Conservation (phyloP, 1,139 yeast genomes). For the Candida sp. region DNA sequence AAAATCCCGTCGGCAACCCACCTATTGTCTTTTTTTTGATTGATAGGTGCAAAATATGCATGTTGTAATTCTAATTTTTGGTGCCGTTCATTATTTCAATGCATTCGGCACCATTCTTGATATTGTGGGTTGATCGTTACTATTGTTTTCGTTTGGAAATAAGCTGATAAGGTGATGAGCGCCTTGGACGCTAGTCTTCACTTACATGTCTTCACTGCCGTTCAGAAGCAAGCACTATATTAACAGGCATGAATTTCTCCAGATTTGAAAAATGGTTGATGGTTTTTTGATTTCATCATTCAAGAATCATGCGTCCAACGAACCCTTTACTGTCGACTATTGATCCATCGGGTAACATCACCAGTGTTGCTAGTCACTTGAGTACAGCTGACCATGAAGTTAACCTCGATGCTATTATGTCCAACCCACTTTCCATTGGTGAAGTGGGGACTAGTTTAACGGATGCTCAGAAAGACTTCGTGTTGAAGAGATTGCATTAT, state of each 20-base stretch:
- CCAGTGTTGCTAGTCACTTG: slow-evolving; percentile 6
- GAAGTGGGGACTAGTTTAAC: slow-evolving; percentile 29
- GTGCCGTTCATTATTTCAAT: background rate
- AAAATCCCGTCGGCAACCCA: no score
- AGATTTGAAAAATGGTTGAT: no score
- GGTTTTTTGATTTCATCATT: background rate
- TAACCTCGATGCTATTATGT: slow-evolving; percentile 22
- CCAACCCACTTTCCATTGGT: slow-evolving; percentile 23
- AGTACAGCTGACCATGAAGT: slow-evolving; percentile 17
- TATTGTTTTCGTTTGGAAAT: no score
- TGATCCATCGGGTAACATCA: background rate
- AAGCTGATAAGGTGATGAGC: no score
- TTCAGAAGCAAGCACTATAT: no score
- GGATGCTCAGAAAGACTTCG: slow-evolving; percentile 26
- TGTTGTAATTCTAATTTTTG: background rate
- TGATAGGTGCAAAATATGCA: no score
- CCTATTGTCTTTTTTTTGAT: no score
- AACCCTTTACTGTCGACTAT: no score
- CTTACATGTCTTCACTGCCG: no score
- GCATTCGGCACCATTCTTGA: background rate
- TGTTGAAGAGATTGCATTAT: slow-evolving; percentile 30
- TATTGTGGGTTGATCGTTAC: background rate
- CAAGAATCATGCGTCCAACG: background rate
- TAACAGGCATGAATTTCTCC: no score
- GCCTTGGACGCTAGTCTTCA: no score